Evolutionary conservation across 208 protist genomes (phyloP), one percentile per base, ranked within the genome.

Genomic region (Acanthamoeba healyi): DNA sequence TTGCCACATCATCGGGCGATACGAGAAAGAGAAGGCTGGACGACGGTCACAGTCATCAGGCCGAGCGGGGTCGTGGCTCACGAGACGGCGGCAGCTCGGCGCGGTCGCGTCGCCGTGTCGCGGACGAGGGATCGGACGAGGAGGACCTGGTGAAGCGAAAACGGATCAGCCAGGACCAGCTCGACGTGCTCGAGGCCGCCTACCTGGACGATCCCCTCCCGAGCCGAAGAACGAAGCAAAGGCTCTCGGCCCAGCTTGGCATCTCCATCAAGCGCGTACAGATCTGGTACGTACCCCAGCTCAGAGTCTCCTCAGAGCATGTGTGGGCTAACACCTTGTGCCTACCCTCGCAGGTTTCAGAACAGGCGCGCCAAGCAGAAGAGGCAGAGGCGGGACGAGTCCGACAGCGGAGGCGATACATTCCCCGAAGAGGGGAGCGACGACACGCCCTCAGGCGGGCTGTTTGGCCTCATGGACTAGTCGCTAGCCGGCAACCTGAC

Each of bases 261-360:
- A 49, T 86, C 77, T 86, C 77, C 46, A 49, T 61, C 44, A 58
- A 86, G 77, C 34, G 77, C 12, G 77, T 86, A 6, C 77, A 86
- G 77, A 86, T 86, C n/a, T 86, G 77, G 77, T 82, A 54, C 49
- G 49, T 54, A 6, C 49, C 6, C 6, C 63, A 72, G 10, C 49
- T 54, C 49, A 6, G n/a, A n/a, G n/a, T n/a, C n/a, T n/a, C n/a
- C n/a, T n/a, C n/a, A n/a, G n/a, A n/a, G n/a, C n/a, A n/a, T n/a
- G n/a, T n/a, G n/a, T n/a, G n/a, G n/a, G n/a, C n/a, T n/a, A n/a
- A n/a, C n/a, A n/a, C n/a, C n/a, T n/a, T n/a, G n/a, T n/a, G n/a
- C n/a, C n/a, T n/a, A n/a, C n/a, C n/a, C n/a, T n/a, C n/a, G 49
- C 49, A 54, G 49, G 49, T 63, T 77, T 22, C 67, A 77, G 67